Base-by-base conservation (phyloP, 345 rosid species). In the Melaleuca alternifolia region DNA sequence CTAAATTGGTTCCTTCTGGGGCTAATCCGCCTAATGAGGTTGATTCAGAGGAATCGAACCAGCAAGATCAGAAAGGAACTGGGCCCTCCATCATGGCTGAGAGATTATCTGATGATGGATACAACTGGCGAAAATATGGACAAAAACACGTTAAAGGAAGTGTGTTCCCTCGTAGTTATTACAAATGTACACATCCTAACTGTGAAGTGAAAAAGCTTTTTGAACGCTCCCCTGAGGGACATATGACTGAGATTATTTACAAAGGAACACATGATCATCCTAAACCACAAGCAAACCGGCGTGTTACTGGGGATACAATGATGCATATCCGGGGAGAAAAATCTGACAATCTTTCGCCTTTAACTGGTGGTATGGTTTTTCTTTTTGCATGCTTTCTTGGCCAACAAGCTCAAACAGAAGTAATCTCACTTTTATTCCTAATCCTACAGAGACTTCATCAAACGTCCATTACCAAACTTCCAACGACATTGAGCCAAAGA, bases 71-170 rank as follows among this genome's bases (percentile, higher is more conserved):
- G 50, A 92, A 90, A 92, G 97, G 92, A 89, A 91, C 89, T 88
- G 91, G 91, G 10, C 62, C 89, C 50, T 86, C 94, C 6, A 85
- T 90, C 83, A 50, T 93, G 84, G 92, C 98, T 41, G 87, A 88
- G 87, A 88, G 85, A 82, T 71, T 88, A 30, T 83, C 89, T 57
- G 96, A 95, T 87, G 99, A 97, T 92, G 99, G 99, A 88, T 97
- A 95, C 90, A 95, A 95, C 93, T 97, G 99, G 99, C 92, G 99
- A 86, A 97, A 97, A 88, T 97, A 97, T 92, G 99, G 99, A 62
- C 99, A 97, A 92, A 97, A 97, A 84, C 98, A 93, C 89, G 99
- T 97, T 50, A 97, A 97, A 89, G 99, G 99, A 90, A 93, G 99
- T 91, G 97, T 96, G 90, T 96, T 96, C 89, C 99, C 99, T 4